A percentile compares a stretch with the other conserved stretches of the same genome.
These are phyloP conservation scores for Cercophora scortea DNA, from an alignment of 495 filamentous ascomycete genomes.

Conservation along the genomic window DNA sequence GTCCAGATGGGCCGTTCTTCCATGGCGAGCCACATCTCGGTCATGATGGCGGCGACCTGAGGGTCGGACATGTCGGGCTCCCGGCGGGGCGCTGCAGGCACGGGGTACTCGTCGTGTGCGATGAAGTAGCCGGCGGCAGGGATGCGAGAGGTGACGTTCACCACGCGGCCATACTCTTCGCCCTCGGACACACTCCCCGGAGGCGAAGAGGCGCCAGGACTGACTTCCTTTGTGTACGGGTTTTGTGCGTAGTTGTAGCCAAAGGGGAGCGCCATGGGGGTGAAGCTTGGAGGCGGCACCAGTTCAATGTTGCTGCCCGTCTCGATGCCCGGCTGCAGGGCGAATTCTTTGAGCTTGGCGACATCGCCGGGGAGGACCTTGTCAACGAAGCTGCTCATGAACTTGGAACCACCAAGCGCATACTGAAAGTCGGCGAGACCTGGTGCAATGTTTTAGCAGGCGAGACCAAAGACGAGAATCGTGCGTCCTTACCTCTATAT, in stretches of 20 bases:
- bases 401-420: slow-evolving; percentile 50
- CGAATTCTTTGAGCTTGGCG: slow-evolving; percentile 64
- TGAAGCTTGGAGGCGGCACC: slow-evolving; percentile 72
- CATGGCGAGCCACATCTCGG: slow-evolving; percentile 52
- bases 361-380: slow-evolving; percentile 57
- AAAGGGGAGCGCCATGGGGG: slow-evolving; percentile 58
- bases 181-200: slow-evolving; percentile 19
- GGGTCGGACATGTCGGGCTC: slow-evolving; percentile 37
- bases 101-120: slow-evolving; percentile 44
- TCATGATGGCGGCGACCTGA: slow-evolving; percentile 50
- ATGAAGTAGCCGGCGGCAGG: slow-evolving; percentile 53
- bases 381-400: slow-evolving; percentile 59
- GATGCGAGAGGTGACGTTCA: slow-evolving; percentile 36
- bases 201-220: slow-evolving; percentile 19
- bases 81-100: slow-evolving; percentile 26
- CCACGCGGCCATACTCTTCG: slow-evolving; percentile 20
- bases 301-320: slow-evolving; percentile 53
- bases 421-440: slow-evolving; percentile 67
- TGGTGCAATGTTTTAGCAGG: neutral
- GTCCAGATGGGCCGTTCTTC: slow-evolving; percentile 78
- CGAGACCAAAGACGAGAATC: neutral
- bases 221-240: slow-evolving; percentile 36
- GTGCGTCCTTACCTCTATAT: slow-evolving; percentile 55
- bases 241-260: slow-evolving; percentile 54
- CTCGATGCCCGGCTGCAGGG: slow-evolving; percentile 58